Percentiles rank a stretch among this genome's conserved stretches.
Conservation (phyloP, 1,284 basidiomycete genomes). For the Earliella scabrosa region DNA sequence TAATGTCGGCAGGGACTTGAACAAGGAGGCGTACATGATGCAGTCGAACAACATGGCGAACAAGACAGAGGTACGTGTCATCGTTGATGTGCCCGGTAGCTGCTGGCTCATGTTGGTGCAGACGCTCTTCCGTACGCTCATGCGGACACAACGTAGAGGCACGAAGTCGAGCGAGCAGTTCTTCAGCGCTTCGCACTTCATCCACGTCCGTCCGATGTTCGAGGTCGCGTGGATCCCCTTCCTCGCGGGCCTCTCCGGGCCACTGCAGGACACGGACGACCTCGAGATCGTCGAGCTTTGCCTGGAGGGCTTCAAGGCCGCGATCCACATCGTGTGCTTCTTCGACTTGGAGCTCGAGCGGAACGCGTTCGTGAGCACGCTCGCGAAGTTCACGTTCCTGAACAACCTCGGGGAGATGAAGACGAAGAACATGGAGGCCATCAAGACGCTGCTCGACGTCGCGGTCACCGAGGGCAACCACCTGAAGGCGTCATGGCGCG, state of each 20-base stretch:
- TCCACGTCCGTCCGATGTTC: slow-evolving; percentile 97
- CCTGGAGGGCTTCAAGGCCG: slow-evolving; percentile 91
- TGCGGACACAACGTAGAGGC: slow-evolving; percentile 83
- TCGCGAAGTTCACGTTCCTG: slow-evolving; percentile 96
- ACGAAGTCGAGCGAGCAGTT: slow-evolving; percentile 82
- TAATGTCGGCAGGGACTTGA: slow-evolving; percentile 89
- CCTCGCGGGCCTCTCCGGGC: slow-evolving; percentile 90
- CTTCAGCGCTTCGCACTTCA: slow-evolving; percentile 93
- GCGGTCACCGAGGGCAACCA: slow-evolving; percentile 94
- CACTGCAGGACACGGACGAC: slow-evolving; percentile 92
- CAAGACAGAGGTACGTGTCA: slow-evolving; percentile 81
- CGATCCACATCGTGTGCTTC: slow-evolving; percentile 92
- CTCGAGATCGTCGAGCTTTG: slow-evolving; percentile 91
- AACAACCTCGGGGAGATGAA: slow-evolving; percentile 98
- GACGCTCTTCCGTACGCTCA: slow-evolving; percentile 90
- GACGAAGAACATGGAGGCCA: slow-evolving; percentile 97
- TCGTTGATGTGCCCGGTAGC: too few species aligned
- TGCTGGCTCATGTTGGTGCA: slow-evolving; percentile 33
- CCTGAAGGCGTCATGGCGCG: slow-evolving; percentile 94
- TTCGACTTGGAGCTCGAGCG: slow-evolving; percentile 96
- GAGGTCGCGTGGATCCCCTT: slow-evolving; percentile 98
- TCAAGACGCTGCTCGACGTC: slow-evolving; percentile 91
- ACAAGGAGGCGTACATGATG: slow-evolving; percentile 92
- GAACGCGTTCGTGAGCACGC: slow-evolving; percentile 96
- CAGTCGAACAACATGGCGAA: slow-evolving; percentile 95